A percentile compares a stretch with the other conserved stretches of the same genome.
Evolutionary conservation across 352 stramenopile species (phyloP).

Genomic region (Globisporangium nunn): DNA sequence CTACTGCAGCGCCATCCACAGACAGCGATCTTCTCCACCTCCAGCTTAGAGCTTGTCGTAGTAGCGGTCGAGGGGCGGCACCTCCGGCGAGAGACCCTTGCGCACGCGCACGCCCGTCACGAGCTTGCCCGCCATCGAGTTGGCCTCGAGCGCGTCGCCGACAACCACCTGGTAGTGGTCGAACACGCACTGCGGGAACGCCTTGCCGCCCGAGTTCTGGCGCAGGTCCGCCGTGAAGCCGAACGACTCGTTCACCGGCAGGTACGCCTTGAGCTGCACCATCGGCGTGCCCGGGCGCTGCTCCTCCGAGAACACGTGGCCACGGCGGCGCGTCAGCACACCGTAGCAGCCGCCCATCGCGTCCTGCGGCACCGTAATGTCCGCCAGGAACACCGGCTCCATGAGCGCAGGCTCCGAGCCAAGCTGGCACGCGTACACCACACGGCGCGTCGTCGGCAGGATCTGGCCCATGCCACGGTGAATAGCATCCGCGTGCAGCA

Average conservation of each 20-base stretch:
- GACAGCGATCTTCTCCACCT: constrained; percentile 8
- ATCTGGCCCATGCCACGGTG: constrained; percentile 99
- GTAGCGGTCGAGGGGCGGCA: constrained; percentile 98
- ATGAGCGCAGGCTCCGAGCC: constrained; percentile 92
- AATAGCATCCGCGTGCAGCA: constrained; percentile 99
- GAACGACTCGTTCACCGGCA: constrained; percentile 99
- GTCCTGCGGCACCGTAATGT: constrained; percentile 98
- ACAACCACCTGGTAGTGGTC: constrained; percentile 97
- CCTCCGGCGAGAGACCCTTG: constrained; percentile 96
- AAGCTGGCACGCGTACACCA: constrained; percentile 97
- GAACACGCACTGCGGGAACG: constrained; percentile 99
- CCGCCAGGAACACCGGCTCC: constrained; percentile 98
- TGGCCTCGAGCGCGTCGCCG: constrained; percentile 89
- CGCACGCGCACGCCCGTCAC: constrained; percentile 92
- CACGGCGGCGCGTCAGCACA: constrained; percentile 97
- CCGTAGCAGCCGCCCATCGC: constrained; percentile 99
- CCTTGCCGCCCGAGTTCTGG: constrained; percentile 98
- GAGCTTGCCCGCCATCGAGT: constrained; percentile 94
- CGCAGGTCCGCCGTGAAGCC: constrained; percentile 98
- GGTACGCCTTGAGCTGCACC: constrained; percentile 98
- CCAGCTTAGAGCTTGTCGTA: constrained; percentile 98
- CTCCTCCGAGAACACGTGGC: constrained; percentile 98
- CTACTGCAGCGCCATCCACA: neutral
- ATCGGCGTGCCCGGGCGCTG: constrained; percentile 96
- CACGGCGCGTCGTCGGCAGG: constrained; percentile 97